phyloP scores from a whole-genome alignment of 495 filamentous ascomycete species.

The Penicillium egyptiacum region DNA sequence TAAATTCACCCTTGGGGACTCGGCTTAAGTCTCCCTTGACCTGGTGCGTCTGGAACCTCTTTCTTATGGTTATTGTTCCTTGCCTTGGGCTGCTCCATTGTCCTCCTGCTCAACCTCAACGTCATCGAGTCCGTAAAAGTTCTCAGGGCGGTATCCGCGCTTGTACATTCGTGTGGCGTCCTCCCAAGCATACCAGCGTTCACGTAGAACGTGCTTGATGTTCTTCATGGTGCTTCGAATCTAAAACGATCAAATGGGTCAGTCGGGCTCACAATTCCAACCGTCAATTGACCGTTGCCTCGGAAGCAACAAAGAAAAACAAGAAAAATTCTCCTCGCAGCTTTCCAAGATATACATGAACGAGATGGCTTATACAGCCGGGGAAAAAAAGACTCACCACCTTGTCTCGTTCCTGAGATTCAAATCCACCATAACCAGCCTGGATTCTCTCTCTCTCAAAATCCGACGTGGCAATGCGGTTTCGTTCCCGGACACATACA shows the following conservation, averaged over 20 bases:
- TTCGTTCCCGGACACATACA: conserved; percentile 90
- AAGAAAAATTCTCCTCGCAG: not conserved
- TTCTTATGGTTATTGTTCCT: conserved; percentile 4
- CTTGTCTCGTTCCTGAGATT: conserved; percentile 56
- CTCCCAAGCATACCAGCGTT: conserved; percentile 87
- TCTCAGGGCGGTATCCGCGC: conserved; percentile 48
- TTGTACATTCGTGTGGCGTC: conserved; percentile 72
- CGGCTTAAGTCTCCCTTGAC: not conserved
- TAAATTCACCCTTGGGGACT: not conserved
- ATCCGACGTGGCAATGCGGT: conserved; percentile 77
- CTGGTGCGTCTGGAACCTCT: not conserved
- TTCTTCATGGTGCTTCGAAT: conserved; percentile 67
- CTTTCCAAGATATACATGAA: not conserved
- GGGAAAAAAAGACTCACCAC: conserved; percentile 53
- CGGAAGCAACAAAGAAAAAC: not conserved
- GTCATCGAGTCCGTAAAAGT: conserved; percentile 12
- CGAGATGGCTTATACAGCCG: not conserved
- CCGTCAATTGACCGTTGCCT: not conserved
- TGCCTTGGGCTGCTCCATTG: not conserved
- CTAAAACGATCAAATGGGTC: conserved; percentile 40
- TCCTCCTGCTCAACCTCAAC: conserved; percentile 10
- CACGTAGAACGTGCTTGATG: conserved; percentile 83
- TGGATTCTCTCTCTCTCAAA: conserved; percentile 68
- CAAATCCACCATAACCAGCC: conserved; percentile 66
- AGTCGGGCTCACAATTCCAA: conserved; percentile 1